Base-by-base conservation (phyloP, 305 asterid genomes). In the Fraxinus dipetala region DNA sequence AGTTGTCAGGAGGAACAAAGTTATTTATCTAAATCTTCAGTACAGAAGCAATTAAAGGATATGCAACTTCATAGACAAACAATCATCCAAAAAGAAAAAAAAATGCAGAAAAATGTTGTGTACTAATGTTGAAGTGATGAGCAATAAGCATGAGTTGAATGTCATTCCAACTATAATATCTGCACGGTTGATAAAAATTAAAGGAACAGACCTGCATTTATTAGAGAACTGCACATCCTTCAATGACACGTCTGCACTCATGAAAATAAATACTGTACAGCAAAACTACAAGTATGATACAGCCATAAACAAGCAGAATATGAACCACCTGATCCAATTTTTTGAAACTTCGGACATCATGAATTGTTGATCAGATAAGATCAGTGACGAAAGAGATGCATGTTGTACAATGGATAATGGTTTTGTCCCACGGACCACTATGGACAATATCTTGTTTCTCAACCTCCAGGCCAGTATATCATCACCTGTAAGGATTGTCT, bases 251-350 rank as follows among this genome's bases (percentile, higher is more conserved):
- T 77, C 85, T 74, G 85, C 65, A 40, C 84, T 81, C 61, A 59
- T 51, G 80, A 70, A 61, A 78, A 79, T 18, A 82, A 79, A 79
- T 81, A 82, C 90, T 85, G 83, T 84, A 87, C 89, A 90, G 86
- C 80, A 83, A 78, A 85, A 72, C 81, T 83, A 82, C 87, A 81
- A 40, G 54, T 24, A 83, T 78, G 77, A 79, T 82, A 81, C 87
- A 79, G 72, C 78, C 86, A 76, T 70, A 76, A 76, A 65, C 70
- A 81, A 82, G 75, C 85, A 80, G 80, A 77, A 13, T 45, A 74
- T 38, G 80, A 77, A 82, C 79, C 86, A 70, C 83, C 85, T 72
- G 77, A 78, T 79, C 86, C 81, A 51, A 61, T 32, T 63, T 31
- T 31, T 16, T 65, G 63, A 76, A 78, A 80, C 54, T 69, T 22